Evolutionary conservation across 2,329 filamentous ascomycete genomes (phyloP).

Genomic region (Coniochaeta ligniaria): DNA sequence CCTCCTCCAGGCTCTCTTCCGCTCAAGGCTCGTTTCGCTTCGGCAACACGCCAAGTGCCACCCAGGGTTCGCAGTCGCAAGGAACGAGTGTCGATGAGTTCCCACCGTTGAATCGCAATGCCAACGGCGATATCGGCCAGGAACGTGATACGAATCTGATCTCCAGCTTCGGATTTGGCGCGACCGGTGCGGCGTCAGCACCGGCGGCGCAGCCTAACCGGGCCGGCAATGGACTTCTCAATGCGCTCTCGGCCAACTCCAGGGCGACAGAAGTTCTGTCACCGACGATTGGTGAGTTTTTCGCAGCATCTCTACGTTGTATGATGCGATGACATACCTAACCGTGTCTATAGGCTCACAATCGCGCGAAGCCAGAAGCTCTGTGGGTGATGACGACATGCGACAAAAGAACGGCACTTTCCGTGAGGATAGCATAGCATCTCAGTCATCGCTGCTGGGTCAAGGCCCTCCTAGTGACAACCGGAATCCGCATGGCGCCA

Average conservation of each 20-base stretch:
- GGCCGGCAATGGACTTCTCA: conserved; percentile 53
- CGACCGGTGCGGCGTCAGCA: conserved; percentile 32
- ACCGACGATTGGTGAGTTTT: conserved; percentile 30
- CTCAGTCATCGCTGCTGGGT: conserved; percentile 24
- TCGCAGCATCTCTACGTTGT: conserved; percentile 10
- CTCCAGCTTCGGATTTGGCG: conserved; percentile 46
- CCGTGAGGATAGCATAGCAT: conserved; percentile 32
- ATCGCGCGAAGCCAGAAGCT: conserved; percentile 34
- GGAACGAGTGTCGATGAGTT: conserved; percentile 51
- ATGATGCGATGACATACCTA: conserved; percentile 14
- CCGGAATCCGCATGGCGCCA: conserved; percentile 36
- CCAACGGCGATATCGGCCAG: conserved; percentile 50
- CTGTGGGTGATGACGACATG: conserved; percentile 32
- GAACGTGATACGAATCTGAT: conserved; percentile 46
- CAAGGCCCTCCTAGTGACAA: conserved; percentile 26
- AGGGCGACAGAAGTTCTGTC: conserved; percentile 42
- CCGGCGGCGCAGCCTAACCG: conserved; percentile 33
- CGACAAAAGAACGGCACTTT: conserved; percentile 37
- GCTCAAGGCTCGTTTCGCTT: conserved; percentile 46
- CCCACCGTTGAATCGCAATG: conserved; percentile 51
- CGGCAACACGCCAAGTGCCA: conserved; percentile 33
- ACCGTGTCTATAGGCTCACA: conserved; percentile 27
- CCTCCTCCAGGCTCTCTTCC: conserved; percentile 27
- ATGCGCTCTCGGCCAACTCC: conserved; percentile 54
- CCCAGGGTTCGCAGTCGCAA: conserved; percentile 38